Evolutionary conservation across 768 basidiomycete species (phyloP).

Genomic region (button mushroom (Agaricus bisporus)): DNA sequence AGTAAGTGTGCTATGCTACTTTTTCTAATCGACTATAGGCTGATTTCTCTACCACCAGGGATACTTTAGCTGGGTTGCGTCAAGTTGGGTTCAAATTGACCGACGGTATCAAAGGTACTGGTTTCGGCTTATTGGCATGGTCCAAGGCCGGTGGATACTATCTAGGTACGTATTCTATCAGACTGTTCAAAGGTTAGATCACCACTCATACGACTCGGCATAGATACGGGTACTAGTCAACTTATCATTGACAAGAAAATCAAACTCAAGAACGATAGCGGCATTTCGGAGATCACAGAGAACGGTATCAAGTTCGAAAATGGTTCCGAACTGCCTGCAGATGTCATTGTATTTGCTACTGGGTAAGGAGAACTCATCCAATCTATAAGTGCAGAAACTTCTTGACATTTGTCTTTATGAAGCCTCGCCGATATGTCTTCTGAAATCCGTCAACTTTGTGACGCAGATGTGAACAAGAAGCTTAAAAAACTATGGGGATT

Average conservation of each 20-base stretch:
- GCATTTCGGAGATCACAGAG: conserved; percentile 38
- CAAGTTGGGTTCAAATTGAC: conserved; percentile 41
- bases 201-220: background rate
- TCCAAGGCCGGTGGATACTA: conserved; percentile 32
- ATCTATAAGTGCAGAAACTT: background rate
- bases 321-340: conserved; percentile 40
- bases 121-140: conserved; percentile 25
- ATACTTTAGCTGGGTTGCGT: conserved; percentile 31
- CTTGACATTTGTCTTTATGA: background rate
- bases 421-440: conserved; percentile 40
- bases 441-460: conserved; percentile 38
- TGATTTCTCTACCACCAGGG: conserved; percentile 14
- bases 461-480: conserved; percentile 35
- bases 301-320: conserved; percentile 42
- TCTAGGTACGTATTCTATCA: conserved; percentile 19
- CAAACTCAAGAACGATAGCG: conserved; percentile 60
- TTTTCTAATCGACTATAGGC: background rate
- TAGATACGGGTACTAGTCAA: conserved; percentile 55
- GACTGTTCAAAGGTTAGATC: background rate
- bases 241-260: conserved; percentile 63
- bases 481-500: conserved; percentile 56
- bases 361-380: conserved; percentile 29
- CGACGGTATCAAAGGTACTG: conserved; percentile 33
- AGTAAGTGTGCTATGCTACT: conserved; percentile 16
- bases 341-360: conserved; percentile 56